A percentile compares a stretch with the other conserved stretches of the same genome.
These are phyloP conservation scores for Umbellularia californica DNA, from an alignment of 164 flowering plant genomes.

Conservation along the genomic window DNA sequence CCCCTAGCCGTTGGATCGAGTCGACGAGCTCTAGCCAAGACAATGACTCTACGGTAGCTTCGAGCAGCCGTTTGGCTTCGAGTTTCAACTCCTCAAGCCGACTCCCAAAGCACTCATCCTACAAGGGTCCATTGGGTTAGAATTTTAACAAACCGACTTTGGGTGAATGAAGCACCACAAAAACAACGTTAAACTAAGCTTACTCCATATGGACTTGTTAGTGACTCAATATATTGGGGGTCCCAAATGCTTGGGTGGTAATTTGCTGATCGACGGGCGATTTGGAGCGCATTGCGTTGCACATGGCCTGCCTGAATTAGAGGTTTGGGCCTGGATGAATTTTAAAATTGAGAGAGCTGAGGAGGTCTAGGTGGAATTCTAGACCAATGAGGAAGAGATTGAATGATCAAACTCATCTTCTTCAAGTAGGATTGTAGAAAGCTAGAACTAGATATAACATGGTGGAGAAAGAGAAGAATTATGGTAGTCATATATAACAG, in stretches of 20 bases:
- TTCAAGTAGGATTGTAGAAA: background rate
- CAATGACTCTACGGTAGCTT: background rate
- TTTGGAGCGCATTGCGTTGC: background rate
- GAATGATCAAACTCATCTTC: background rate
- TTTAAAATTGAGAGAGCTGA: background rate
- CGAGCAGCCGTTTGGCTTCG: background rate
- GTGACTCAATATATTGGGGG: background rate
- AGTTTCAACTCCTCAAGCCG: background rate
- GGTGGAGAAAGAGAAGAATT: too few species aligned
- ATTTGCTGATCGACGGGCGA: background rate
- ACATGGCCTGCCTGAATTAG: background rate
- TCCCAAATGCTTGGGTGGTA: slow-evolving; percentile 1
- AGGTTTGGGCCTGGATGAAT: background rate
- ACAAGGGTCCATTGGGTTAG: background rate
- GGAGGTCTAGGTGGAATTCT: background rate
- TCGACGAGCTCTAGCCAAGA: slow-evolving; percentile 17
- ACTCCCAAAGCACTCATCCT: background rate
- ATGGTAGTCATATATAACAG: too few species aligned
- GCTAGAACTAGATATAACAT: background rate
- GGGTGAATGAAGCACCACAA: background rate
- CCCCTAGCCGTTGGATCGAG: slow-evolving; percentile 25
- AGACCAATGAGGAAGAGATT: background rate
- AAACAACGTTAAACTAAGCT: background rate
- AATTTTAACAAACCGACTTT: background rate
- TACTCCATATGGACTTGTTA: background rate